phyloP scores from a whole-genome alignment of 768 basidiomycete genomes.

The Sistotremastrum suecicum region DNA sequence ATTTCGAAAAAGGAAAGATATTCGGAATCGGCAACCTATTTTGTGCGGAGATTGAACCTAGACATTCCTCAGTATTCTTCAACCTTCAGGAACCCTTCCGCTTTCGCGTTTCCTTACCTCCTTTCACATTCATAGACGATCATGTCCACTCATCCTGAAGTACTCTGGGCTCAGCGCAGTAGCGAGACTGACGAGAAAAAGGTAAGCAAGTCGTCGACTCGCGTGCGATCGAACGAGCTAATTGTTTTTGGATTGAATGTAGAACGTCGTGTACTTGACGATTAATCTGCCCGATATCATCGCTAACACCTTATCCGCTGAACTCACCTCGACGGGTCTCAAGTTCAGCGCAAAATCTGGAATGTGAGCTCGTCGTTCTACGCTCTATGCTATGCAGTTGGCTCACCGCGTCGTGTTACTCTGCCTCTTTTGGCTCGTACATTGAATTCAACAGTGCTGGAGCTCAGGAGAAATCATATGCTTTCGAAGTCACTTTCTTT shows the following conservation, averaged over 20 bases:
- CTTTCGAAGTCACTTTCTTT: constrained; percentile 64
- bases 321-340: constrained; percentile 40
- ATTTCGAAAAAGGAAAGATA: too few relatives aligned
- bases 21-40: too few relatives aligned
- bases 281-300: constrained; percentile 69
- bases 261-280: constrained; percentile 84
- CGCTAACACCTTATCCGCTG: constrained; percentile 40
- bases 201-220: constrained; percentile 24
- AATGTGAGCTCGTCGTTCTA: constrained; percentile 29
- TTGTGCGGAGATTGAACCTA: too few relatives aligned
- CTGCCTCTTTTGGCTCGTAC: not conserved
- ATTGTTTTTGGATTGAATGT: constrained; percentile 5
- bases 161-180: constrained; percentile 93
- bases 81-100: not conserved
- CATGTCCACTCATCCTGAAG: constrained; percentile 61
- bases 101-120: not conserved
- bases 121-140: constrained; percentile 6
- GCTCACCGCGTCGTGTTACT: not conserved
- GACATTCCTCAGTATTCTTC: not conserved
- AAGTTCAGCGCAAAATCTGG: constrained; percentile 53
- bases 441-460: constrained; percentile 21
- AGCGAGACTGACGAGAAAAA: constrained; percentile 48
- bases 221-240: not conserved
- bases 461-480: constrained; percentile 47
- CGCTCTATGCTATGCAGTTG: constrained; percentile 3